Evolutionary conservation across 139 green algal genomes (phyloP), one percentile per base, ranked within the genome.

Genomic region (Chlorella sp.): DNA sequence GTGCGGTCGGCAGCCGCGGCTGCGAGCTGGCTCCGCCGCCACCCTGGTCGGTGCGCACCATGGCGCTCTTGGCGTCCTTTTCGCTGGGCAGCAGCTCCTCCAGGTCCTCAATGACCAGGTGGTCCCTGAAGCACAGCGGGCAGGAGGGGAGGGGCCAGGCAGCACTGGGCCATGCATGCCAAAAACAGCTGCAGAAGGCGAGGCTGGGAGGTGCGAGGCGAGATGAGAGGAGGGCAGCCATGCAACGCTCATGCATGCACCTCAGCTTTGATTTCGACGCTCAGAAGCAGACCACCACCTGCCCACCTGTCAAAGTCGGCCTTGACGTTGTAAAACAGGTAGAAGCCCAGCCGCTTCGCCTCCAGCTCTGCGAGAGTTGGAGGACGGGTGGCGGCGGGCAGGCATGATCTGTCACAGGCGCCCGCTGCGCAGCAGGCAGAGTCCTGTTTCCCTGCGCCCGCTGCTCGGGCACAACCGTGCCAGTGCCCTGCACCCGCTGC

Each of bases 311-410:
- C 80, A 41, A 88, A 86, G 74, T 87, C 78, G 1, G 78, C 32
- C 86, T 93, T 90, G 36, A 95, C 36, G 73, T 96, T 95, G 85
- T 89, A 90, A 79, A 90, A 94, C 43, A 94, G 41, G 84, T 89
- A 94, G 73, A 92, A 87, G 41, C 51, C 93, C 76, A 95, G 83
- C 40, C 88, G 85, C 86, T 92, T 93, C 36, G 90, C 93, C 84
- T 94, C 90, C 73, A 81, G 81, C 80, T 93, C 88, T 56, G 51
- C 51, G 24, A 24, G 51, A 24, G n/a, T n/a, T n/a, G 16, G 51
- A 60, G 51, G 51, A 60, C 4, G 51, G 13, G 51, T 60, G 51
- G 51, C 13, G 51, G 7, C 11, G 51, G 51, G 51, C 51, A 60
- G 51, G 51, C 51, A 11, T n/a, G n/a, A n/a, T n/a, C n/a, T n/a